Evolutionary conservation across 2,329 filamentous ascomycete species (phyloP).

Genomic region (Verticillium tricorpus): DNA sequence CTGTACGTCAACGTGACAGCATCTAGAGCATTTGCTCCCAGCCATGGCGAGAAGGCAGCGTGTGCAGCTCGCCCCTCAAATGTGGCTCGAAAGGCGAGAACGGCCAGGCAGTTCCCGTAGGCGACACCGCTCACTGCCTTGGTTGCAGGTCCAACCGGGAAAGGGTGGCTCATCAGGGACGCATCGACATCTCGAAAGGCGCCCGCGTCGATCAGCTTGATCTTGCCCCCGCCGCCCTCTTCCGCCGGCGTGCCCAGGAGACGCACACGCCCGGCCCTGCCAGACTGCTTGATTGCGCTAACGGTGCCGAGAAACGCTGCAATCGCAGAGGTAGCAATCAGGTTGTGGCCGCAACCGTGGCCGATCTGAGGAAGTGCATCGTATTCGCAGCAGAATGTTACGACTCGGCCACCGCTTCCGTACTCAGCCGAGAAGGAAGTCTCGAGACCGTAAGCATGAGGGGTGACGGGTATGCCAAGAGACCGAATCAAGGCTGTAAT

Average conservation of each 20-base stretch:
- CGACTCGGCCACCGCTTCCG: too few relatives aligned
- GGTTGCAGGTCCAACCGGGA: not conserved
- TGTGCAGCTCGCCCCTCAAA: too few relatives aligned
- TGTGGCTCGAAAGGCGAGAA: too few relatives aligned
- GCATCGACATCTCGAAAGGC: constrained; percentile 28
- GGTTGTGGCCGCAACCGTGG: constrained; percentile 41
- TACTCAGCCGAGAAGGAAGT: too few relatives aligned
- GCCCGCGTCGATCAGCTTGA: constrained; percentile 26
- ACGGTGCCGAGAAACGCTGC: constrained; percentile 34
- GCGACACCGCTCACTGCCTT: too few relatives aligned
- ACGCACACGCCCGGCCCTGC: constrained; percentile 27
- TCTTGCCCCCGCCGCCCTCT: constrained; percentile 38
- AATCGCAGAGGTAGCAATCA: constrained; percentile 36
- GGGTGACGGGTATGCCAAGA: too few relatives aligned
- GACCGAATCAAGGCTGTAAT: too few relatives aligned
- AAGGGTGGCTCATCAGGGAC: constrained; percentile 29
- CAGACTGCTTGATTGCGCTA: constrained; percentile 23
- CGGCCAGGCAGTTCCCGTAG: too few relatives aligned
- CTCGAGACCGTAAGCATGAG: too few relatives aligned
- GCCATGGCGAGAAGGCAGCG: too few relatives aligned
- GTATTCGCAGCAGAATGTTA: too few relatives aligned
- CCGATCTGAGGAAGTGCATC: constrained; percentile 23
- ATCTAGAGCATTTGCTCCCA: too few relatives aligned
- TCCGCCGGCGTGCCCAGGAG: constrained; percentile 39
- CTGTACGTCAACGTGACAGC: constrained; percentile 5